Evolutionary conservation across 2,329 filamentous ascomycete genomes (phyloP).

Genomic region (Xylariales sp.): DNA sequence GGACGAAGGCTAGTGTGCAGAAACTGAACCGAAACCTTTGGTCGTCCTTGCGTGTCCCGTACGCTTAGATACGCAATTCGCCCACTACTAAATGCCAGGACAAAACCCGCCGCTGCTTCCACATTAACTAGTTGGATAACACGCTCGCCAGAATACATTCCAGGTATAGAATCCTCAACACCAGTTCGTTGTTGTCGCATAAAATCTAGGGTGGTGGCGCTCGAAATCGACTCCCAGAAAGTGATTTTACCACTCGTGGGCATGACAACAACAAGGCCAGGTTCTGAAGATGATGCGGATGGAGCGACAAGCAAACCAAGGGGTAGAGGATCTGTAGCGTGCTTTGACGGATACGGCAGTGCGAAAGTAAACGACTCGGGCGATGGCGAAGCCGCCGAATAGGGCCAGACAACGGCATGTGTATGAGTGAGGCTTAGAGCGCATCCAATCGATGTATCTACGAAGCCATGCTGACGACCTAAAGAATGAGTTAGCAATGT

Average conservation of each 20-base stretch:
- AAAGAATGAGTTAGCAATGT: conserved; percentile 41
- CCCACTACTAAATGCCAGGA: conserved; percentile 86
- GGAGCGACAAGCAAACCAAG: conserved; percentile 85
- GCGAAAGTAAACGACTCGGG: conserved; percentile 84
- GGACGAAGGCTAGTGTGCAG: conserved; percentile 72
- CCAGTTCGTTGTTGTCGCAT: conserved; percentile 85
- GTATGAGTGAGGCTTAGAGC: conserved; percentile 84
- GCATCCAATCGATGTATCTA: conserved; percentile 75
- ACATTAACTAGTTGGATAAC: conserved; percentile 83
- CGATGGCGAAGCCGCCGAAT: conserved; percentile 74
- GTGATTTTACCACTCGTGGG: conserved; percentile 85
- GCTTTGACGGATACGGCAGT: conserved; percentile 77
- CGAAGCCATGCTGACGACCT: conserved; percentile 74
- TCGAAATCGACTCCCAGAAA: conserved; percentile 96
- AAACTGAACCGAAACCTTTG: conserved; percentile 81
- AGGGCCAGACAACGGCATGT: conserved; percentile 91
- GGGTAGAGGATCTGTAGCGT: conserved; percentile 77
- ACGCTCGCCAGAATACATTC: conserved; percentile 81
- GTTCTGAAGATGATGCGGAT: conserved; percentile 80
- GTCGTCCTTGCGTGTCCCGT: conserved; percentile 87
- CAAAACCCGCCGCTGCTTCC: conserved; percentile 84
- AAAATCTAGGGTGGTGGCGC: conserved; percentile 83
- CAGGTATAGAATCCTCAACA: conserved; percentile 78
- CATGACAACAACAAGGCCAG: conserved; percentile 88
- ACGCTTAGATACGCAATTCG: conserved; percentile 88